Percentiles rank a stretch among this genome's conserved stretches.
These are phyloP conservation scores for Cryptococcus sp. DNA, from an alignment of 1,284 basidiomycete species.

Conservation along the genomic window DNA sequence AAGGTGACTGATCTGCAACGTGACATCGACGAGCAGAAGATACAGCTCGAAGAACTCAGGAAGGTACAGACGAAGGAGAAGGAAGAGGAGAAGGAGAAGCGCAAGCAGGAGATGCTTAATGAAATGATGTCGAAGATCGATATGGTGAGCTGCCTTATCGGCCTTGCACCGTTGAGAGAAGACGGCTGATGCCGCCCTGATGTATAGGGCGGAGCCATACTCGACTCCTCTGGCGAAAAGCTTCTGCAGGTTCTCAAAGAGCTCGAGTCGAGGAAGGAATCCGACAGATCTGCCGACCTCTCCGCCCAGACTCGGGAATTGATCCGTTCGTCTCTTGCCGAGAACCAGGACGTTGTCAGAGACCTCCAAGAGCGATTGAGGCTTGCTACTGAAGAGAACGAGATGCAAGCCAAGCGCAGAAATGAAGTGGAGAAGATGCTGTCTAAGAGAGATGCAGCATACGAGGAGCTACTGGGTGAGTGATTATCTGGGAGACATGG, in stretches of 20 bases:
- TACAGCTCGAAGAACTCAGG: conserved; percentile 75
- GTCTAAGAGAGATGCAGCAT: conserved; percentile 81
- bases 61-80: conserved; percentile 80
- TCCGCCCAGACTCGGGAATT: conserved; percentile 63
- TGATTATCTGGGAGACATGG: conserved; percentile 3
- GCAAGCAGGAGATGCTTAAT: conserved; percentile 99
- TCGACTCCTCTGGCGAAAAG: conserved; percentile 41
- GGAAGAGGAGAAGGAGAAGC: conserved; percentile 97
- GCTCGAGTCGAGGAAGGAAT: conserved; percentile 37
- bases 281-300: conserved; percentile 62
- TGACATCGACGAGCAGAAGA: conserved; percentile 88
- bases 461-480: conserved; percentile 90
- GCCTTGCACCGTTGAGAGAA: not conserved
- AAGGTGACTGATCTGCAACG: conserved; percentile 84
- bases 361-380: conserved; percentile 88
- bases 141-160: conserved; percentile 61
- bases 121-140: conserved; percentile 99
- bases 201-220: conserved; percentile 35
- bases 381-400: conserved; percentile 88
- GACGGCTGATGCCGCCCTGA: conserved; percentile 9
- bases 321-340: conserved; percentile 82
- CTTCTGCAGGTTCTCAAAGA: conserved; percentile 43
- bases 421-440: conserved; percentile 87
- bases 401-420: conserved; percentile 75
- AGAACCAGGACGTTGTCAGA: conserved; percentile 80